Conservation (phyloP, 2,329 filamentous ascomycete species). For the Aschersonia sp. region DNA sequence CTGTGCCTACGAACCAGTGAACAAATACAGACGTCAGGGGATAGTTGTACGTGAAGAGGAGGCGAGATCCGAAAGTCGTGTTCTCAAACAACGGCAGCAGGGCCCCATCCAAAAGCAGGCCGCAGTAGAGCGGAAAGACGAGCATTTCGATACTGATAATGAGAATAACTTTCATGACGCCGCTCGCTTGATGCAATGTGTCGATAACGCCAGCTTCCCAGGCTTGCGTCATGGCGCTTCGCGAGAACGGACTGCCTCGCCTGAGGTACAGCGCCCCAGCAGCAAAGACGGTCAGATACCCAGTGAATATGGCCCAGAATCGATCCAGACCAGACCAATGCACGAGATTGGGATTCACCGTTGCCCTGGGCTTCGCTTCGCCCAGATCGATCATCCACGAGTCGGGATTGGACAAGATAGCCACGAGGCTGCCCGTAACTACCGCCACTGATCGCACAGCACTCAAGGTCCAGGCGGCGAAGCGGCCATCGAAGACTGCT, state of each 20-base stretch:
- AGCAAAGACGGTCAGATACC: constrained; percentile 65
- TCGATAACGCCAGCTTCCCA: constrained; percentile 73
- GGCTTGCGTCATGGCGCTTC: constrained; percentile 37
- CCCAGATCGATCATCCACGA: constrained; percentile 46
- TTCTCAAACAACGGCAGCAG: constrained; percentile 79
- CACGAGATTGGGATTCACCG: constrained; percentile 43
- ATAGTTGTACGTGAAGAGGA: constrained; percentile 63
- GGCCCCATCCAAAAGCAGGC: constrained; percentile 75
- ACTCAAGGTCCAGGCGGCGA: constrained; percentile 3
- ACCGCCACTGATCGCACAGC: constrained; percentile 5
- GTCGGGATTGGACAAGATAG: constrained; percentile 28
- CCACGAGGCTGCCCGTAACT: constrained; percentile 8
- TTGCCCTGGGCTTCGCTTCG: constrained; percentile 19
- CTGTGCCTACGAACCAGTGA: constrained; percentile 97
- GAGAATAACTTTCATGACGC: constrained; percentile 92
- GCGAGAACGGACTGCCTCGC: constrained; percentile 54
- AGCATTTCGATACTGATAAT: constrained; percentile 99
- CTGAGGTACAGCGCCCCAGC: constrained; percentile 69
- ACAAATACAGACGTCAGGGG: constrained; percentile 89
- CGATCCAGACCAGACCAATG: constrained; percentile 54
- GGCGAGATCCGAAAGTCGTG: constrained; percentile 61
- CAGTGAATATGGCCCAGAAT: constrained; percentile 60
- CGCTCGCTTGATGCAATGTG: constrained; percentile 78
- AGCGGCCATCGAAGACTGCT: constrained; percentile 3
- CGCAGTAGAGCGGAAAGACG: constrained; percentile 90